Base-by-base conservation (phyloP, 73 alveolate species). In the Uronychia binucleata region DNA sequence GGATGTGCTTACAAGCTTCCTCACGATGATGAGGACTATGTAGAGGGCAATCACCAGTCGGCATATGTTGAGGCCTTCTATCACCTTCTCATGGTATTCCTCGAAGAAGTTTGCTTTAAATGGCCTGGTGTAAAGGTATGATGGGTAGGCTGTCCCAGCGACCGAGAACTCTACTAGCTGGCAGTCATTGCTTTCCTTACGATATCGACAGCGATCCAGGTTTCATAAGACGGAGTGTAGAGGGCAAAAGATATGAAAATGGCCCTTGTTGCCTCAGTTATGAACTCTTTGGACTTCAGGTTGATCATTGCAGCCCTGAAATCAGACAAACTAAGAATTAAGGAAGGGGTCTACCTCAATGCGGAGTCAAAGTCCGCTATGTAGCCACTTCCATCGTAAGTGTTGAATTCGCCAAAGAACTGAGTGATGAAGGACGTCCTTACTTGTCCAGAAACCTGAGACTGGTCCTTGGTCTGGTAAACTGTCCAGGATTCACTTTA, bases 371-470 rank as follows among this genome's bases (percentile, higher is more conserved):
- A 5, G 27, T 75, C 81, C 59, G 30, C 5, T 28, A 75, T 75
- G 58, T 75, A 75, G 28, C 81, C 81, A 30, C 59, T 28, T 28
- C 81, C 81, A 30, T 75, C 81, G 30, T 75, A 75, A 1, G 5
- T 28, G n/a, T 26, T 28, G 30, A 75, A 75, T 30, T 75, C 81
- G 5, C 81, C 81, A 13, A 30, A 30, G 19, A 46, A 46, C 67
- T 46, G 5, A 19, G 19, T 11, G 67, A 11, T 19, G 19, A 46
- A 46, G 19, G 67, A 46, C 19, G n/a, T n/a, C 5, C 67, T 46
- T 46, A 46, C 67, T 46, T 5, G 5, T 46, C 67, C 67, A 5
- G 67, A 46, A 11, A 46, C 67, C 19, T 46, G 5, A 46, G 81
- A 1, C 25, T 26, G 26, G 27, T 28, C 32, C 35, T 1, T 30